Conservation (phyloP, 2,329 filamentous ascomycete genomes). For the Trichoderma koningiopsis region DNA sequence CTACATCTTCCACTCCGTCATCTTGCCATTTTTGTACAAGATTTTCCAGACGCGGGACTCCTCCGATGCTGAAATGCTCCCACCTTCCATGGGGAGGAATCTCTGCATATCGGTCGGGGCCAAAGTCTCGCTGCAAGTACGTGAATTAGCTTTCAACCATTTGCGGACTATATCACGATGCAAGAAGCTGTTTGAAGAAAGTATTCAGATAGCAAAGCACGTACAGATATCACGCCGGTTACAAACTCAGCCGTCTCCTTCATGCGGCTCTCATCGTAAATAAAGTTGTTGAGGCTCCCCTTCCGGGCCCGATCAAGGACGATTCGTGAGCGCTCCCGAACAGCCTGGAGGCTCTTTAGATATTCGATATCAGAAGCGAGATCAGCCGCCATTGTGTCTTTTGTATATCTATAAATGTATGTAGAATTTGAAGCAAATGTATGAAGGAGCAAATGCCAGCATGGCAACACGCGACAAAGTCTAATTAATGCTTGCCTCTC, state of each 20-base stretch:
- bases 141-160: background rate
- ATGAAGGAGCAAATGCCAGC: background rate
- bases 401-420: background rate
- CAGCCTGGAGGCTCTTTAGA: conserved; percentile 41
- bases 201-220: background rate
- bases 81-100: conserved; percentile 62
- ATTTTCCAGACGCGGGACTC: conserved; percentile 50
- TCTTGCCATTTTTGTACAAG: conserved; percentile 50
- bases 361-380: conserved; percentile 32
- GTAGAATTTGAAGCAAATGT: background rate
- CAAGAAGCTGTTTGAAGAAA: background rate
- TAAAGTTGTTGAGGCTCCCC: conserved; percentile 46
- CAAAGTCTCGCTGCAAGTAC: conserved; percentile 50
- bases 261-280: conserved; percentile 44
- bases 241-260: conserved; percentile 47
- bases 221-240: conserved; percentile 46
- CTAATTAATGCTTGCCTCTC: conserved; percentile 7
- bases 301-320: conserved; percentile 42
- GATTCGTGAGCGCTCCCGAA: conserved; percentile 40
- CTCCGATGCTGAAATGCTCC: conserved; percentile 65
- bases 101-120: conserved; percentile 47
- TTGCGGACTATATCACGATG: background rate
- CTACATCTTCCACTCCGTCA: conserved; percentile 45
- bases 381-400: conserved; percentile 6
- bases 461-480: background rate